Base-by-base conservation (phyloP, 2,329 filamentous ascomycete genomes). In the Clarireedia paspali region DNA sequence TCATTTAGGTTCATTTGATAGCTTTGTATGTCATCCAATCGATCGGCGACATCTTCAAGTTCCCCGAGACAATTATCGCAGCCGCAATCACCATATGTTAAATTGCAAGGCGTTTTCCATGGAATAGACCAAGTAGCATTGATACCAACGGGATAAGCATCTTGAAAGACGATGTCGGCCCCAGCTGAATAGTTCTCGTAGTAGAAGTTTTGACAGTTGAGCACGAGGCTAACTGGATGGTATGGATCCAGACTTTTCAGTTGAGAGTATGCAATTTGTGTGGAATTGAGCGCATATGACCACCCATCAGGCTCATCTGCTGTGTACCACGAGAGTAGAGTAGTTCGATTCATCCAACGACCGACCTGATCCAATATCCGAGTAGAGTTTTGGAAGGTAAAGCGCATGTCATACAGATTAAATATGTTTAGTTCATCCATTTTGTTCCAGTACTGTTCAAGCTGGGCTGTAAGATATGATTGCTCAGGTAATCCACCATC, bases 141-240 rank as follows among this genome's bases (percentile, higher is more conserved):
- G 45, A 74, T 73, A 4, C 70, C 72, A 38, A 80, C 70, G 0
- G 77, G 77, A 53, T 79, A 80, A 0, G 74, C 71, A 56, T 80
- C 77, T 50, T 73, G 71, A 46, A 78, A 70, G 36, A 80, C 70
- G 57, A 79, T 78, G 57, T 80, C 77, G 0, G 75, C 73, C 7
- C 78, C 78, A 1, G 71, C 64, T 1, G 73, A 68, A 62, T 80
- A 80, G n/a, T 75, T 69, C 26, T 66, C 58, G 63, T 77, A 80
- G 63, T 78, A 73, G 64, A 77, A 80, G 60, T 79, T 77, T 47
- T 72, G 71, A 65, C 78, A 80, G 60, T 80, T 80, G 30, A 80
- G 67, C 3, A 73, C 73, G 3, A 80, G 69, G 5, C 72, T 75
- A n/a, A 78, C 70, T 0, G 77, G 77, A 64, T 80, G 78, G 60